These are phyloP conservation scores for Pleurotus tuoliensis DNA, from an alignment of 768 basidiomycete genomes.

Conservation along the genomic window DNA sequence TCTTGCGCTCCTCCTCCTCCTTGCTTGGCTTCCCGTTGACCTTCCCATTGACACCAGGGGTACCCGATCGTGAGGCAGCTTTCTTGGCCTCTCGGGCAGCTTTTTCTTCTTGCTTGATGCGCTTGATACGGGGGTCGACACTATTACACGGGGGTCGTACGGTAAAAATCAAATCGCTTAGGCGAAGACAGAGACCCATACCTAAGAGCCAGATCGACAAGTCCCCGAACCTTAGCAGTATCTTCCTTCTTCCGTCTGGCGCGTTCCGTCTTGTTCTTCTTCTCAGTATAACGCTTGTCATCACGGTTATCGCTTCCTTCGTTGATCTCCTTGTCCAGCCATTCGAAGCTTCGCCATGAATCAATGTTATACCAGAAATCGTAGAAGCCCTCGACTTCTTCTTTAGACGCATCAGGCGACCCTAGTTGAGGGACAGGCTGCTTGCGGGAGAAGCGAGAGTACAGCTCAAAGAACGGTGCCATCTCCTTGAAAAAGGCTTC, in stretches of 20 bases:
- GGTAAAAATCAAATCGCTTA: background rate
- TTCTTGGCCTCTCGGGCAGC: slow-evolving; percentile 86
- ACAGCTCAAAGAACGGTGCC: slow-evolving; percentile 81
- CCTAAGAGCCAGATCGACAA: slow-evolving; percentile 84
- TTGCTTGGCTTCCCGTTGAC: slow-evolving; percentile 50
- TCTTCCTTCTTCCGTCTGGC: slow-evolving; percentile 97
- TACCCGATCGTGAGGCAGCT: slow-evolving; percentile 40
- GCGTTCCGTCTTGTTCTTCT: slow-evolving; percentile 98
- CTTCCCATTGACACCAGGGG: slow-evolving; percentile 32
- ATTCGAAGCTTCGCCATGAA: slow-evolving; percentile 97
- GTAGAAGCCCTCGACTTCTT: slow-evolving; percentile 89
- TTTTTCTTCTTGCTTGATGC: slow-evolving; percentile 96
- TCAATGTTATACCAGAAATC: slow-evolving; percentile 99
- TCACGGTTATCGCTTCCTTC: slow-evolving; percentile 97
- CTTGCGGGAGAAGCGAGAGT: slow-evolving; percentile 86
- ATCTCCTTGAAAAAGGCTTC: slow-evolving; percentile 66
- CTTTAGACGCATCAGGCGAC: slow-evolving; percentile 63
- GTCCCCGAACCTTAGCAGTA: slow-evolving; percentile 77
- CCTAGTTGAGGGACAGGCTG: slow-evolving; percentile 86
- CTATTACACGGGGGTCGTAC: slow-evolving; percentile 17
- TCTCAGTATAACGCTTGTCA: slow-evolving; percentile 98
- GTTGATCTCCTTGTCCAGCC: slow-evolving; percentile 96
- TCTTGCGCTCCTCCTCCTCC: slow-evolving; percentile 74
- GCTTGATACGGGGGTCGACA: slow-evolving; percentile 92
- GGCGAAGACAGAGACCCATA: slow-evolving; percentile 12